Evolutionary conservation across 495 filamentous ascomycete species (phyloP), one percentile per base, ranked within the genome.

Genomic region (Penicillium steckii): DNA sequence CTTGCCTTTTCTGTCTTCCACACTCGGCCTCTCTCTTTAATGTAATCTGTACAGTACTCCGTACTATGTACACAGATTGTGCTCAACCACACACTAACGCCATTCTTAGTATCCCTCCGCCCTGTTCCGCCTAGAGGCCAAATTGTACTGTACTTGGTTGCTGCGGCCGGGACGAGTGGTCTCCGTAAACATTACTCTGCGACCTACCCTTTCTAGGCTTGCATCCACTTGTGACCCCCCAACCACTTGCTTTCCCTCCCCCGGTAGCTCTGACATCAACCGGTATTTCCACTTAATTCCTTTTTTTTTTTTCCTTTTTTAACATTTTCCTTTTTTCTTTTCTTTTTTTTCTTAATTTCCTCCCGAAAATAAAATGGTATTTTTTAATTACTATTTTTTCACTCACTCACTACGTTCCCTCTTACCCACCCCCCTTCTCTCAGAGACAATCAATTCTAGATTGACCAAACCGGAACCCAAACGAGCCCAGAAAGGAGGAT

Each of bases 181-280:
- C 51, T 52, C 56, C 44, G 55, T 61, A 52, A 60, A 59, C 62
- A 62, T 65, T 55, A 58, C 50, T 53, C 58, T 65, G 55, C 59
- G 55, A 65, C 62, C 53, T 65, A 65, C 56, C 59, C 37, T 60
- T 63, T 63, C 44, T 60, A 60, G 65, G 61, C 63, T 51, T 61
- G 70, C 65, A 73, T 70, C 71, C 70, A 72, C 69, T 69, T 69
- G 55, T 61, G 60, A 54, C 51, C 56, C 48, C 37, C 54, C 45
- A 50, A 48, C 47, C 46, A 25, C 59, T 37, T 37, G n/a, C 33
- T n/a, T 37, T 37, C 33, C 33, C 15, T 37, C 33, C 56, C 57
- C 53, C 59, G 44, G 57, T 64, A 64, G 68, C 69, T 71, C 69
- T 74, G 68, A 74, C 71, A 74, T 72, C 69, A 72, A 74, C 65